Evolutionary conservation across 2,329 filamentous ascomycete genomes (phyloP).

Genomic region (Fusarium mundagurra): DNA sequence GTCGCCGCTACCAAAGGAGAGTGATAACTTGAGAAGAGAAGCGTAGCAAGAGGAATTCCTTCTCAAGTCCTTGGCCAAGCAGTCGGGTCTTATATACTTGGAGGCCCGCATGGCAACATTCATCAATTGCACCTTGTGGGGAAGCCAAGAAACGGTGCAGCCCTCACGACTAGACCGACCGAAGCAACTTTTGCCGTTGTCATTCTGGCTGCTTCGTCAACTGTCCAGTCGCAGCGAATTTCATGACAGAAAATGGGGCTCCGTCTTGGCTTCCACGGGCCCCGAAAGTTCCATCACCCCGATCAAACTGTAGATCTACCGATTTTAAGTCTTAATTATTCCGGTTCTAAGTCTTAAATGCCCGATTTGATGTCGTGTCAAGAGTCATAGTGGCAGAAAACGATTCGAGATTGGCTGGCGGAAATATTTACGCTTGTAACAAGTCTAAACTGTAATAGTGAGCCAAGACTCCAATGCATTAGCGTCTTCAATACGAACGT

Average conservation of each 20-base stretch:
- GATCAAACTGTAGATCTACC: not conserved
- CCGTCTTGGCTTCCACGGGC: not conserved
- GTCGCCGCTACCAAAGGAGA: not conserved
- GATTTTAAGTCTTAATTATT: not conserved
- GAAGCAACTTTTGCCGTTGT: conserved; percentile 1
- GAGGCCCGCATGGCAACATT: not conserved
- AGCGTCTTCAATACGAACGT: not conserved
- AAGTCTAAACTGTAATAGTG: not conserved
- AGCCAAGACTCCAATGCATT: conserved; percentile 11
- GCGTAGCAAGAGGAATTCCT: not conserved
- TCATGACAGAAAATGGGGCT: not conserved
- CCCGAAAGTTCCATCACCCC: not conserved
- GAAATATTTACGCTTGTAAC: not conserved
- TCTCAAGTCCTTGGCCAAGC: not conserved
- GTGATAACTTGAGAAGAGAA: not conserved
- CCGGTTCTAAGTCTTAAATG: conserved; percentile 7
- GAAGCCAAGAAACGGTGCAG: conserved; percentile 7
- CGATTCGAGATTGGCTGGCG: not conserved
- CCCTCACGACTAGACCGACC: conserved; percentile 3
- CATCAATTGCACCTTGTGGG: not conserved
- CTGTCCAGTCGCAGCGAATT: not conserved
- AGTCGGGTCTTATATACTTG: not conserved
- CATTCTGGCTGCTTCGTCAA: not conserved
- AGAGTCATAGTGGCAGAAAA: not conserved
- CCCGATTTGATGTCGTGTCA: not conserved